Percentiles rank a stretch among this genome's conserved stretches.
These are phyloP conservation scores for Priceomyces melissophilus DNA, from an alignment of 805 yeast species.

Conservation along the genomic window DNA sequence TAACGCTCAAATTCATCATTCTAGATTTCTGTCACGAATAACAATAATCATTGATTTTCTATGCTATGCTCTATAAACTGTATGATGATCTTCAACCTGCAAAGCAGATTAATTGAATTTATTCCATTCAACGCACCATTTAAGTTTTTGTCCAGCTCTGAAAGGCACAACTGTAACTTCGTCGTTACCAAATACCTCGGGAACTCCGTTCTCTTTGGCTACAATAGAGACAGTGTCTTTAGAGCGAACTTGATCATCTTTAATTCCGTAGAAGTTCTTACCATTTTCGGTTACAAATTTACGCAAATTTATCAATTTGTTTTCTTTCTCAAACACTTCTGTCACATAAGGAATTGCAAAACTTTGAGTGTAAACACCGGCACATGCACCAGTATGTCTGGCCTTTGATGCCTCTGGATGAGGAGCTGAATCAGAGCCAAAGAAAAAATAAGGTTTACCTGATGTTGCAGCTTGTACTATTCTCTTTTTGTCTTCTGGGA, in stretches of 20 bases:
- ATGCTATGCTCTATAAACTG: too few relatives aligned
- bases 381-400: constrained; percentile 81
- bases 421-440: constrained; percentile 98
- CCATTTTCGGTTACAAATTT: constrained; percentile 79
- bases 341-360: constrained; percentile 82
- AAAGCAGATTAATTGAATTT: too few relatives aligned
- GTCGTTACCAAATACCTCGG: constrained; percentile 50
- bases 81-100: too few relatives aligned
- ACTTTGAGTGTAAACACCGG: constrained; percentile 96
- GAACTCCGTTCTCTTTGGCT: constrained; percentile 52
- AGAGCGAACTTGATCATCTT: constrained; percentile 34
- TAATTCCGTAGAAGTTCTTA: constrained; percentile 62
- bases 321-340: constrained; percentile 69
- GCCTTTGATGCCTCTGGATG: constrained; percentile 82
- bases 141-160: constrained; percentile 70
- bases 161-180: constrained; percentile 69
- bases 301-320: constrained; percentile 61
- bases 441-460: constrained; percentile 89
- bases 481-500: constrained; percentile 80
- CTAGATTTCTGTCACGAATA: too few relatives aligned
- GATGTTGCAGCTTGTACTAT: constrained; percentile 84
- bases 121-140: constrained; percentile 75
- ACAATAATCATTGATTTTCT: too few relatives aligned
- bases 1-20: too few relatives aligned
- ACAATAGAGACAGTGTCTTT: constrained; percentile 54